These are phyloP conservation scores for Diaporthe ilicicola DNA, from an alignment of 2,329 filamentous ascomycete species.

Conservation along the genomic window DNA sequence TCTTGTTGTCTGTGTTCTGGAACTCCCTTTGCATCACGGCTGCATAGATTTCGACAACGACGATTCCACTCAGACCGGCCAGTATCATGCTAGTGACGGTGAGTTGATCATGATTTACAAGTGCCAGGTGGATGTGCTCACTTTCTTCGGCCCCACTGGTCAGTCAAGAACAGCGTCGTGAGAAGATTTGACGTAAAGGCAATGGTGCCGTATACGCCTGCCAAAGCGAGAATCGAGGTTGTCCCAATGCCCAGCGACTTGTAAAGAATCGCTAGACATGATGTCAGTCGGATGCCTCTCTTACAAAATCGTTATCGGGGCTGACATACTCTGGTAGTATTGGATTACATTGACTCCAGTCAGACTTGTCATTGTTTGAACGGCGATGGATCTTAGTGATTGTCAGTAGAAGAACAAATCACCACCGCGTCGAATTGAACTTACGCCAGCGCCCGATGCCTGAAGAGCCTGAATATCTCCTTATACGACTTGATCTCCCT, in stretches of 20 bases:
- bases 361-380: constrained; percentile 65
- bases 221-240: constrained; percentile 60
- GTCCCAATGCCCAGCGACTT: constrained; percentile 60
- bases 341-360: constrained; percentile 65
- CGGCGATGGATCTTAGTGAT: constrained; percentile 52
- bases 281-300: background rate
- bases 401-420: background rate
- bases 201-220: constrained; percentile 62
- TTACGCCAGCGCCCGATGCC: constrained; percentile 59
- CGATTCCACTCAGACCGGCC: constrained; percentile 57
- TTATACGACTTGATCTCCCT: constrained; percentile 60
- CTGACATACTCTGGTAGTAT: constrained; percentile 34
- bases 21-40: constrained; percentile 67
- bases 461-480: constrained; percentile 61
- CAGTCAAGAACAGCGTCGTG: constrained; percentile 60
- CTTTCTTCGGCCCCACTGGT: constrained; percentile 67
- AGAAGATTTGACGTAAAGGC: constrained; percentile 60
- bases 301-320: constrained; percentile 7
- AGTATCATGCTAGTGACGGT: constrained; percentile 58
- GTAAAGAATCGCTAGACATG: constrained; percentile 56
- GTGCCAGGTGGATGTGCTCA: constrained; percentile 35
- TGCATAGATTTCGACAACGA: constrained; percentile 66
- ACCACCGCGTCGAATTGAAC: constrained; percentile 37
- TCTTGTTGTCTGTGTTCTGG: constrained; percentile 60
- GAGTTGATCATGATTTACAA: background rate